These are phyloP conservation scores for Fraxinus latifolia DNA, from an alignment of 305 asterid species.

Conservation along the genomic window DNA sequence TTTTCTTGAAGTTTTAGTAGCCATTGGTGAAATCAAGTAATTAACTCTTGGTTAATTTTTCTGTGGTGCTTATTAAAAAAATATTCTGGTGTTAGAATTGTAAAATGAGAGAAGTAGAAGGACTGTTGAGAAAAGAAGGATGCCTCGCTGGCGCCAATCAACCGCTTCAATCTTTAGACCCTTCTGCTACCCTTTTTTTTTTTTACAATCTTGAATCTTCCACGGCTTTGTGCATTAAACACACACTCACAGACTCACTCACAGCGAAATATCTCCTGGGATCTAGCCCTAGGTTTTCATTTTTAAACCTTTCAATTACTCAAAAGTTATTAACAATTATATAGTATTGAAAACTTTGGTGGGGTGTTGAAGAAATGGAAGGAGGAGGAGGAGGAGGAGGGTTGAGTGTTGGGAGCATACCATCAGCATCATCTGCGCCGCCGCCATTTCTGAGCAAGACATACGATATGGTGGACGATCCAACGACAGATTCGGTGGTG, in stretches of 20 bases:
- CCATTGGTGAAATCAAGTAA: background rate
- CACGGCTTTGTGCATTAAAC: slow-evolving; percentile 16
- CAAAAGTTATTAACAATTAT: background rate
- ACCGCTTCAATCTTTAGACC: slow-evolving; percentile 4
- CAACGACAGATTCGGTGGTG: slow-evolving; percentile 61
- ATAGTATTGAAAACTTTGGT: background rate
- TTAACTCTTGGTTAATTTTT: background rate
- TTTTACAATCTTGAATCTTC: background rate
- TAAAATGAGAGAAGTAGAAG: background rate
- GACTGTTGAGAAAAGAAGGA: background rate
- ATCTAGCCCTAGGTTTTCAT: background rate
- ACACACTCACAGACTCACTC: background rate
- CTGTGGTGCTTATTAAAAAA: background rate
- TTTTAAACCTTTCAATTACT: background rate
- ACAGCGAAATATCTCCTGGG: background rate
- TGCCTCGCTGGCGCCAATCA: slow-evolving; percentile 24
- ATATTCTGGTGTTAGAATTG: background rate
- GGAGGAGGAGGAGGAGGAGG: slow-evolving; percentile 17
- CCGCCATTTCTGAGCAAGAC: slow-evolving; percentile 82
- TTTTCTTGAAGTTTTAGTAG: background rate
- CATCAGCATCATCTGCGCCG: slow-evolving; percentile 22
- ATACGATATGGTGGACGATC: slow-evolving; percentile 83
- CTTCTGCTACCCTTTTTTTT: background rate
- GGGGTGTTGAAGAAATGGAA: slow-evolving; percentile 16
- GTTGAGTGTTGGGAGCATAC: slow-evolving; percentile 3